Evolutionary conservation across 768 basidiomycete species (phyloP), one percentile per base, ranked within the genome.

Genomic region (Macrolepiota dolichaula): DNA sequence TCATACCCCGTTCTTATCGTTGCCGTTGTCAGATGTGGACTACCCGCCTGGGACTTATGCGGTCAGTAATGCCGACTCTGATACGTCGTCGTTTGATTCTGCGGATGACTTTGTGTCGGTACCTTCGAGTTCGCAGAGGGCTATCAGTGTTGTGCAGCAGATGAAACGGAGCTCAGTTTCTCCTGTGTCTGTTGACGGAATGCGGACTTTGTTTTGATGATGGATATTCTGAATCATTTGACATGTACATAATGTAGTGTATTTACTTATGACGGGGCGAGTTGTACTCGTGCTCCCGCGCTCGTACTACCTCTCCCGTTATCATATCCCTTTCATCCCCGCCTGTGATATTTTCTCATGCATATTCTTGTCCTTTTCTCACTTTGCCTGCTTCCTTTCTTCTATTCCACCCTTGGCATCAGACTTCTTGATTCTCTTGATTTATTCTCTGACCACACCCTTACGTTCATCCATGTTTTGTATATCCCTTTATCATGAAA

Each of bases 11-110:
- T 35, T 59, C 13, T 32, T 44, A 50, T 9, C 51, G 27, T 35
- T 36, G 51, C 51, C 40, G 19, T 15, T 44, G 38, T 59, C 62
- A 15, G 42, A 44, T 10, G 38, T 63, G 42, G 57, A 65, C 15
- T 60, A 69, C 38, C 57, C 57, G 17, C 44, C 47, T 19, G 59
- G 64, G 11, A 58, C 63, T 10, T 68, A 68, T 47, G 66, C 67
- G 1, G 49, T 60, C 36, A 70, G 66, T 61, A 68, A 66, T 57
- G 64, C 66, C 11, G 68, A 67, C 17, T 60, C 58, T n/a, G 59
- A 60, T 37, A 51, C 40, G 17, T 40, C 47, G 4, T 64, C 64
- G 36, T 55, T 55, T 60, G 59, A 60, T 24, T 60, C 59, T 15
- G 25, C 44, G 40, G 59, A 52, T 42, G 59, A 52, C 19, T 40